Base-by-base conservation (phyloP, 2,329 filamentous ascomycete species). In the Fusarium cyanostomum region DNA sequence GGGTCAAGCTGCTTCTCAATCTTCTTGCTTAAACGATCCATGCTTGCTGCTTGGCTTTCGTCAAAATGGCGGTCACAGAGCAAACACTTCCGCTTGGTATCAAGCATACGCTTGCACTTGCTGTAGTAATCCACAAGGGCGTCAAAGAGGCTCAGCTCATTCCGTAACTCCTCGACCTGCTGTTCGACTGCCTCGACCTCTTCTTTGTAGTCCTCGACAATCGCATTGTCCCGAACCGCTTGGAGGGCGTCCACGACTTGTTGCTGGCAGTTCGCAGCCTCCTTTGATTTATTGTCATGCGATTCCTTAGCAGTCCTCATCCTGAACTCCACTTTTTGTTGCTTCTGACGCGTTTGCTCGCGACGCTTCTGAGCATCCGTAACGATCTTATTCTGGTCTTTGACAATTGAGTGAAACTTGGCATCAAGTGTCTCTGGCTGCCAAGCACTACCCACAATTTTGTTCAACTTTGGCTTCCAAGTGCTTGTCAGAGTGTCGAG, bases 401-500 rank as follows among this genome's bases (percentile, higher is more conserved):
- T 81, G 8, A 92, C 69, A 4, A 84, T 81, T 3, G 80, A 77
- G 66, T 95, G 88, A 64, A 91, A 96, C 21, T 88, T 84, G 34
- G 81, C 73, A 39, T 96, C 92, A 10, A 98, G 74, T 1, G 83
- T 89, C 12, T 86, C 82, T 5, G 89, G 81, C 21, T 87, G 80
- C 93, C 93, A 97, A 1, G 83, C 81, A 5, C 34, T 51, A 24
- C 88, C 87, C 28, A 98, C 68, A 10, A 92, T 75, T 7, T 82
- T 79, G 11, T 85, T 82, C 18, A 99, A 81, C 66, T 90, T 90
- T 30, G 89, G 82, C 46, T 84, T 85, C 81, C 96, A 92, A 0
- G 92, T 92, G 43, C 82, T 87, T 61, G 82, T 86, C 79, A 97
- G 86, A 1, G 92, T 95, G 8, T 93, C 85, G 3, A 98, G 81